These are phyloP conservation scores for Cordia subcordata DNA, from an alignment of 257 asterid species.

Conservation along the genomic window DNA sequence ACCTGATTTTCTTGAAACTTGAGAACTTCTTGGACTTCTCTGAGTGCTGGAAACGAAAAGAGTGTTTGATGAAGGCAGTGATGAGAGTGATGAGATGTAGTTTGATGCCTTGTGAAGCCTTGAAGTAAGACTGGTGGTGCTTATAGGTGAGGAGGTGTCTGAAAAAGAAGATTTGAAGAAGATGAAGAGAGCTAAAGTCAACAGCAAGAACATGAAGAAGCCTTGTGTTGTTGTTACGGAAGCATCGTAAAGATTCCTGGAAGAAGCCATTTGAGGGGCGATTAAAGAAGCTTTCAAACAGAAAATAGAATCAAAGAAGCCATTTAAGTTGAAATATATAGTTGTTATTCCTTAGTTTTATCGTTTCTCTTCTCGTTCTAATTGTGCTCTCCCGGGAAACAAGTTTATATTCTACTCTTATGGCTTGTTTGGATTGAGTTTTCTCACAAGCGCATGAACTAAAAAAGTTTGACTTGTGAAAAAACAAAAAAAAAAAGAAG, in stretches of 20 bases:
- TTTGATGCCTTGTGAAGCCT: conserved; percentile 16
- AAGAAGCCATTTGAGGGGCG: conserved; percentile 28
- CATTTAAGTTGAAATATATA: too few relatives aligned
- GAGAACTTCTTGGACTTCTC: conserved; percentile 1
- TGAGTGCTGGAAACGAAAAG: conserved; percentile 11
- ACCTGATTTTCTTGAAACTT: conserved; percentile 8
- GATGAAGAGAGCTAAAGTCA: conserved; percentile 30
- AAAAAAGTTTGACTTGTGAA: too few relatives aligned
- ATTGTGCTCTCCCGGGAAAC: too few relatives aligned
- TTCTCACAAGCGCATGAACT: too few relatives aligned
- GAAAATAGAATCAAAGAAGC: too few relatives aligned
- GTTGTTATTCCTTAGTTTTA: too few relatives aligned
- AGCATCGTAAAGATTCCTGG: conserved; percentile 19
- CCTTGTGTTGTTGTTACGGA: conserved; percentile 25
- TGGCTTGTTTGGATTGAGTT: too few relatives aligned
- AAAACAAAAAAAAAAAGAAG: too few relatives aligned
- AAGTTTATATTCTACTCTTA: too few relatives aligned
- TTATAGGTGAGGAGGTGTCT: conserved; percentile 23
- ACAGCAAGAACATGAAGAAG: conserved; percentile 20
- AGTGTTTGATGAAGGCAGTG: conserved; percentile 9
- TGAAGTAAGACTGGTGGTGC: conserved; percentile 17
- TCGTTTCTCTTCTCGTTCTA: too few relatives aligned
- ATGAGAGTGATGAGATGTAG: conserved; percentile 15
- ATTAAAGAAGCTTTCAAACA: background rate
- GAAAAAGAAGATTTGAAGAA: conserved; percentile 22